Base-by-base conservation (phyloP, 345 rosid species). In the Linum tenue region DNA sequence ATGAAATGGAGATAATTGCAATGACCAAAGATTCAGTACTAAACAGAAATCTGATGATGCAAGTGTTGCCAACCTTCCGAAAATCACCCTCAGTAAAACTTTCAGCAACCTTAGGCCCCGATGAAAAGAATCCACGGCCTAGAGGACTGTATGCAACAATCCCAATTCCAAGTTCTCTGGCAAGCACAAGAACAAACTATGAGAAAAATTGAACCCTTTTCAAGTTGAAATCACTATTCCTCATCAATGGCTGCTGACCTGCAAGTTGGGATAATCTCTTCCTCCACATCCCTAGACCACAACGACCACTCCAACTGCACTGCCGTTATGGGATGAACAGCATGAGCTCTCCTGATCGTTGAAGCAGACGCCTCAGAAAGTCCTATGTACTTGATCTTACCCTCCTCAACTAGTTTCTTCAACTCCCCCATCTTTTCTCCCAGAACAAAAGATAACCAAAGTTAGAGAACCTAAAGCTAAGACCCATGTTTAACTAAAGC, bases 361-460 rank as follows among this genome's bases (percentile, higher is more conserved):
- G 95, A 83, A 31, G 90, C 86, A 14, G 92, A 90, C 40, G 92
- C 95, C 77, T 90, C 89, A 0, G 92, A 85, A 11, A 90, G 67
- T 50, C 89, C 95, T 0, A 84, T 63, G 57, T 86, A 86, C 77
- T 85, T 90, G 67, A 90, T 75, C 66, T 90, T 85, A 36, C 97
- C 92, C 67, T 84, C 92, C 72, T 81, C 87, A 4, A 85, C 85
- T 0, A 90, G 82, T 60, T 84, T 90, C 84, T 87, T 86, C 53
- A 90, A 61, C 63, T 82, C 89, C n/a, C 90, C 86, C 38, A 78
- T 68, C 86, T 22, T 22, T 22, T 59, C 7, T 7, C 31, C 31
- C 31, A 22, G 31, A 22, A 22, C n/a, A 22, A 22, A 22, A 22
- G 31, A 22, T 22, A 22, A 22, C 31, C 31, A 22, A 22, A 22